These are phyloP conservation scores for Cladosporium sp. DNA, from an alignment of 2,329 filamentous ascomycete genomes.

Conservation along the genomic window DNA sequence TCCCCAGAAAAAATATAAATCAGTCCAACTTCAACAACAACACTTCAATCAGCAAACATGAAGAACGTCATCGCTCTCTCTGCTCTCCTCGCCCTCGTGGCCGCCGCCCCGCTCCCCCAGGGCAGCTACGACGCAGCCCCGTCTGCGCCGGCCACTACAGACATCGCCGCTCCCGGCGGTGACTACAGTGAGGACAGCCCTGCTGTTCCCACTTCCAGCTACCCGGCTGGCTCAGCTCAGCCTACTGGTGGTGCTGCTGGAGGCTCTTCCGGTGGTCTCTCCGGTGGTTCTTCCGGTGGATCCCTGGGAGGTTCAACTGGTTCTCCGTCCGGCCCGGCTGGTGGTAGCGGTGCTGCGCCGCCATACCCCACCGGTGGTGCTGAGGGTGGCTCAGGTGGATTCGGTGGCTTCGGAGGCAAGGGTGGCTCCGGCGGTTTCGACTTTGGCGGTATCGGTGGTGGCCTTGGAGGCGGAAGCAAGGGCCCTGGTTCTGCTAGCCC, in stretches of 20 bases:
- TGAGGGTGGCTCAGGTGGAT: not conserved
- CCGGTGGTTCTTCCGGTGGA: too few relatives aligned
- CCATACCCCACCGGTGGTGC: not conserved
- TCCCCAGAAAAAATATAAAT: not conserved
- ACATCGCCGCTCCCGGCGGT: not conserved
- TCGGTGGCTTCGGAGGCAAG: not conserved
- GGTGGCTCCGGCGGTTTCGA: not conserved
- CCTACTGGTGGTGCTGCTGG: not conserved
- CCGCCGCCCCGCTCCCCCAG: slow-evolving; percentile 8
- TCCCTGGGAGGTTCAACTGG: too few relatives aligned
- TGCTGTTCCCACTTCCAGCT: not conserved
- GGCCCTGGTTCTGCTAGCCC: not conserved
- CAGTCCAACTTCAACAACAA: not conserved
- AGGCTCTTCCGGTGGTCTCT: not conserved
- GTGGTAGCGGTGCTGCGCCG: not conserved
- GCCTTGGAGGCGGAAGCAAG: not conserved
- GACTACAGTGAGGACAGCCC: slow-evolving; percentile 1
- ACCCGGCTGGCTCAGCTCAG: not conserved
- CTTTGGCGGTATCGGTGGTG: not conserved
- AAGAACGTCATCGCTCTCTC: slow-evolving; percentile 13
- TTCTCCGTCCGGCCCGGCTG: not conserved
- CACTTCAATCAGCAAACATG: slow-evolving; percentile 3
- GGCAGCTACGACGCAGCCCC: slow-evolving; percentile 4
- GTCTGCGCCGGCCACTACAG: not conserved
- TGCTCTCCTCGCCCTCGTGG: slow-evolving; percentile 10